A percentile compares a stretch with the other conserved stretches of the same genome.
Evolutionary conservation across 2,329 filamentous ascomycete species (phyloP).

Genomic region (Xylariaceae sp.): DNA sequence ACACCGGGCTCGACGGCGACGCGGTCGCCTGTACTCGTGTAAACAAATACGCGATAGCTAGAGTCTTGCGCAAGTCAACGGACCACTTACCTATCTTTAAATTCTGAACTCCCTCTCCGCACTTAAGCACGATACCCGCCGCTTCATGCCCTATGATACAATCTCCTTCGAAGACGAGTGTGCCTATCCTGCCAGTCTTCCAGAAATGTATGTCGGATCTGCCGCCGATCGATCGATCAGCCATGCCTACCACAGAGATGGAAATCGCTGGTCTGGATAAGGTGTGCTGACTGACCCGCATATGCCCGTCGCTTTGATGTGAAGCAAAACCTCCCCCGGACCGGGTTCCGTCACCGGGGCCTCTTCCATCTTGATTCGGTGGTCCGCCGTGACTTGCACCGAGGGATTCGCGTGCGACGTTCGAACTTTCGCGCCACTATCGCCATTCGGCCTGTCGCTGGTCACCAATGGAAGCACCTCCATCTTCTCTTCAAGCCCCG

Average conservation of each 20-base stretch:
- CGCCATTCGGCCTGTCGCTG: no score
- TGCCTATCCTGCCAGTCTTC: slow-evolving; percentile 60
- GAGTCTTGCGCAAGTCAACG: not conserved
- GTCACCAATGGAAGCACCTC: no score
- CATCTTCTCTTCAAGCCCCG: no score
- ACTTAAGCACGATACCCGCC: slow-evolving; percentile 53
- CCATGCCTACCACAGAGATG: no score
- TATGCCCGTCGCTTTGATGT: slow-evolving; percentile 58
- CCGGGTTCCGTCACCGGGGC: slow-evolving; percentile 51
- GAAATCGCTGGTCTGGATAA: not conserved
- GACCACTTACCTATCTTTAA: not conserved
- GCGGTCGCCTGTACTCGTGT: slow-evolving; percentile 42
- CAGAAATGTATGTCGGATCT: slow-evolving; percentile 66
- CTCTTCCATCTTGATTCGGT: slow-evolving; percentile 50
- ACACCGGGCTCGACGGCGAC: slow-evolving; percentile 62
- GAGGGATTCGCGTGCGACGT: slow-evolving; percentile 41
- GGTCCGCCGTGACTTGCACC: slow-evolving; percentile 56
- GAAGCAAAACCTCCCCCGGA: slow-evolving; percentile 51
- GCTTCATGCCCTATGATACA: slow-evolving; percentile 63
- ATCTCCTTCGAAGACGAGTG: slow-evolving; percentile 55
- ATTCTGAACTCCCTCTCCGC: slow-evolving; percentile 47
- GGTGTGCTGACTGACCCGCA: slow-evolving; percentile 46
- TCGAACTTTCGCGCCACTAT: not conserved
- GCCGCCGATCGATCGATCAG: not conserved
- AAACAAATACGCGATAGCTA: not conserved